Evolutionary conservation across 1,284 basidiomycete genomes (phyloP).

Genomic region (Neonothopanus nambi): DNA sequence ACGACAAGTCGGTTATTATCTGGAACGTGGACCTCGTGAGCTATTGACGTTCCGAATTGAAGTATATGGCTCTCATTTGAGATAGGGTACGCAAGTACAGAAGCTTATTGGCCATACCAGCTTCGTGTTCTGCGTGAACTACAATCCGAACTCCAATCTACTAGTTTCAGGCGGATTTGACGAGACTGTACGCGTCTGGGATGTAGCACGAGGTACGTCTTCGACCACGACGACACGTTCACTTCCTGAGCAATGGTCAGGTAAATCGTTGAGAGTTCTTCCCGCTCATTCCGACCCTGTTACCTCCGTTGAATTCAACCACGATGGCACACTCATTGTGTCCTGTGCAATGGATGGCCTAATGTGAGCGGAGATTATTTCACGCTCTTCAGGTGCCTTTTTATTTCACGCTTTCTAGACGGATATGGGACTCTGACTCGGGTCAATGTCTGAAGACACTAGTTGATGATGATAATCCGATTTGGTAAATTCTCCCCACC

Average conservation of each 20-base stretch:
- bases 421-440: slow-evolving; percentile 95
- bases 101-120: slow-evolving; percentile 88
- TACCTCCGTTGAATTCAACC: slow-evolving; percentile 89
- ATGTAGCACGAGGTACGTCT: slow-evolving; percentile 79
- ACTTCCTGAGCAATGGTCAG: slow-evolving; percentile 35
- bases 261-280: slow-evolving; percentile 76
- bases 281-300: slow-evolving; percentile 98
- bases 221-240: not conserved
- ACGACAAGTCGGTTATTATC: slow-evolving; percentile 83
- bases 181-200: slow-evolving; percentile 95
- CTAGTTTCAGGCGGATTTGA: slow-evolving; percentile 93
- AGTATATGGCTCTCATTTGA: not conserved
- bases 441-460: slow-evolving; percentile 97
- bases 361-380: slow-evolving; percentile 61
- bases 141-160: slow-evolving; percentile 86
- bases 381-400: not conserved
- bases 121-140: slow-evolving; percentile 91
- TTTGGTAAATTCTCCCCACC: slow-evolving; percentile 60
- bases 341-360: slow-evolving; percentile 95
- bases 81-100: slow-evolving; percentile 50
- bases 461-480: slow-evolving; percentile 93
- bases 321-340: slow-evolving; percentile 92
- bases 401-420: slow-evolving; percentile 47
- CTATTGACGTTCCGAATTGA: slow-evolving; percentile 16
- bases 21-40: slow-evolving; percentile 74